Conservation (phyloP, 495 filamentous ascomycete genomes). For the Xylaria bambusicola region DNA sequence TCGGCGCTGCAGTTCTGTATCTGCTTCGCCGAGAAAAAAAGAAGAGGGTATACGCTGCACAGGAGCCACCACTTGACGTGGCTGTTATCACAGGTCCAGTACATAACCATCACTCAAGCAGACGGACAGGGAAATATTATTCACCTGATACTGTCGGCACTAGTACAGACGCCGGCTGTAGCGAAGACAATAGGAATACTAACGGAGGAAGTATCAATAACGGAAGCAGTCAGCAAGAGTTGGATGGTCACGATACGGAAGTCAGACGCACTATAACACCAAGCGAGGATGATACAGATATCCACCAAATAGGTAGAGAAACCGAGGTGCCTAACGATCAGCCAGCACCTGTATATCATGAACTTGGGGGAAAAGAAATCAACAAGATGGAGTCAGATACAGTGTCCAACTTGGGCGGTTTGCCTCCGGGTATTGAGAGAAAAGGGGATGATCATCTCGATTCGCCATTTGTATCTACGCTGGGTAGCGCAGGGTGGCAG, state of each 20-base stretch:
- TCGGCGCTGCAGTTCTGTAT: conserved; percentile 22
- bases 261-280: conserved; percentile 18
- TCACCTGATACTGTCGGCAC: conserved; percentile 19
- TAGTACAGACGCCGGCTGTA: conserved; percentile 7
- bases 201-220: conserved; percentile 1
- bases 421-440: not conserved
- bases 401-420: not conserved
- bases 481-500: conserved; percentile 20
- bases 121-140: conserved; percentile 21
- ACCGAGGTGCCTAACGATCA: not conserved
- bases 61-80: conserved; percentile 21
- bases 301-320: conserved; percentile 1
- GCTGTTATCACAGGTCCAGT: conserved; percentile 28
- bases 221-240: conserved; percentile 15
- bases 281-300: conserved; percentile 19
- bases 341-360: conserved; percentile 10
- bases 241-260: conserved; percentile 24
- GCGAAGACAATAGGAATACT: conserved; percentile 6
- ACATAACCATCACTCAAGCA: conserved; percentile 19
- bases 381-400: not conserved
- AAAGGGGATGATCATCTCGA: conserved; percentile 6
- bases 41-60: conserved; percentile 20
- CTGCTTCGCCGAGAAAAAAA: conserved; percentile 30
- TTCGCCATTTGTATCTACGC: conserved; percentile 22
- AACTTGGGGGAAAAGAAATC: conserved; percentile 21